phyloP scores from a whole-genome alignment of 23 red algal species.

The Gracilaria gracilis region DNA sequence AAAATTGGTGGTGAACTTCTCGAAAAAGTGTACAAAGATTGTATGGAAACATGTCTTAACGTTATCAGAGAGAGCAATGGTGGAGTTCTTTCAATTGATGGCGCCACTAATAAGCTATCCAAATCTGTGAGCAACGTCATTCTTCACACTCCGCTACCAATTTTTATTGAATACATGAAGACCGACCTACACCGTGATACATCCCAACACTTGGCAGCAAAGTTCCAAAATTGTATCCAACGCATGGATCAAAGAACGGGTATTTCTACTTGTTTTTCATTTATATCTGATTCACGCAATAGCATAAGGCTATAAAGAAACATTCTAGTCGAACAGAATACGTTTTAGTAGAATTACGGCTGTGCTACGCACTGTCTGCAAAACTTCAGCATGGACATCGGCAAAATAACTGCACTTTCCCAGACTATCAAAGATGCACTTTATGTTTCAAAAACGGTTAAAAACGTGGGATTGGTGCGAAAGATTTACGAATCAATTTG shows the following conservation, averaged over 20 bases:
- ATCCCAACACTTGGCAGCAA: background rate
- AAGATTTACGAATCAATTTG: constrained; percentile 32
- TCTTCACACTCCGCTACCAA: constrained; percentile 12
- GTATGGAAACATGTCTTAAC: background rate
- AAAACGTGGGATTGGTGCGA: background rate
- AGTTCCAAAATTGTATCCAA: background rate
- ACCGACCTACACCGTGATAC: constrained; percentile 31
- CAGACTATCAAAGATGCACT: constrained; percentile 18
- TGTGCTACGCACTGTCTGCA: constrained; percentile 18
- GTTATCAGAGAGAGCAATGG: background rate
- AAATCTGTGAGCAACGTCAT: constrained; percentile 46
- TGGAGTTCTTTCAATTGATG: constrained; percentile 29
- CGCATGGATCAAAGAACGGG: background rate
- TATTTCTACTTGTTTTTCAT: constrained; percentile 10
- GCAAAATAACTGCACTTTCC: background rate
- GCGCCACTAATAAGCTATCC: constrained; percentile 1
- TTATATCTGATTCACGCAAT: constrained; percentile 28
- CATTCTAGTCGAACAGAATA: background rate
- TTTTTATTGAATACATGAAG: constrained; percentile 53
- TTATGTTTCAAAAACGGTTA: constrained; percentile 24
- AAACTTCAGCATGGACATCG: constrained; percentile 14
- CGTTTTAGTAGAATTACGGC: background rate
- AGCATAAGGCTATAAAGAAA: constrained; percentile 2
- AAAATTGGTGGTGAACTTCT: constrained; percentile 23
- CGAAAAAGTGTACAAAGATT: constrained; percentile 15